Base-by-base conservation (phyloP, 306 rosid species). In the Malus fusca region DNA sequence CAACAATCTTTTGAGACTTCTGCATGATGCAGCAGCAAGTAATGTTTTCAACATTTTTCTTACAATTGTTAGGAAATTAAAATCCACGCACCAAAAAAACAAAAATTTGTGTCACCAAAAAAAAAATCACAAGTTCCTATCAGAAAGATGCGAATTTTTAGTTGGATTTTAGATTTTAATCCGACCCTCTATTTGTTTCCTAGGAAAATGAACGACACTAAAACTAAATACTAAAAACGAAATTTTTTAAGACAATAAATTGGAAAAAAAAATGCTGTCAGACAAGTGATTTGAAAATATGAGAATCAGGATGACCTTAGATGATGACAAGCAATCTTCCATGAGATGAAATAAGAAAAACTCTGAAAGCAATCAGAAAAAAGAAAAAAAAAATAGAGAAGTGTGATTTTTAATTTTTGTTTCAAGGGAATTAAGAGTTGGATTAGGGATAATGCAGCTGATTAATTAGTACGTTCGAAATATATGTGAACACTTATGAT, bases 291-390 rank as follows among this genome's bases (percentile, higher is more conserved):
- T 1, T 68, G 40, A 14, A 25, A 18, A 65, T 7, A 52, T 25
- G 30, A 15, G 43, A 59, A 25, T 21, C 8, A 71, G 11, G 28
- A 56, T 67, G 67, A 74, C 83, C 83, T 80, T 74, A 2, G 79
- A 68, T 58, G 53, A 79, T 66, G 69, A 13, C 19, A 4, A 31
- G 67, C 44, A 44, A 31, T 59, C 61, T 48, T 68, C 71, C 83
- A 59, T 74, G 58, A 21, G 55, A 33, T 61, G 25, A 68, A 66
- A 6, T 58, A 4, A 46, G 63, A 67, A 42, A 17, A 25, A 71
- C 25, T 3, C n/a, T 58, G 35, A 40, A 66, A 65, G 44, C 9
- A 66, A 72, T 11, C 25, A 18, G 3, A 15, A 62, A 11, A 53
- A 61, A 25, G 8, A 0, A 40, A 40, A 9, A 40, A 40, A 40